A percentile compares a stretch with the other conserved stretches of the same genome.
phyloP scores from a whole-genome alignment of 2,329 filamentous ascomycete species.

The Aspergillus puulaauensis region DNA sequence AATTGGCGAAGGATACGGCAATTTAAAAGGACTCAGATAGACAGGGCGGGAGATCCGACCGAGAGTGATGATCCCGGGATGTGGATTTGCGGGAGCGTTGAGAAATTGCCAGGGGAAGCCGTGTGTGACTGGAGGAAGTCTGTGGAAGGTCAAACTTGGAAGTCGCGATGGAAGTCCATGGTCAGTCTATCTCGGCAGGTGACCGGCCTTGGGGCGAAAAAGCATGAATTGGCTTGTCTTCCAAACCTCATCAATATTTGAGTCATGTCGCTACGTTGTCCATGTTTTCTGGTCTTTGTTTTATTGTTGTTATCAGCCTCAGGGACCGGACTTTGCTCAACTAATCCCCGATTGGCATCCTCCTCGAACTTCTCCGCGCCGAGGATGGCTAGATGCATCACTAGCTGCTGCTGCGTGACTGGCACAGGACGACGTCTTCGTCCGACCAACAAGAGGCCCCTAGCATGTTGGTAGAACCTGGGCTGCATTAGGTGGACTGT shows the following conservation, averaged over 20 bases:
- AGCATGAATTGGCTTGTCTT: too few relatives aligned
- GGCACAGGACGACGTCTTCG: neutral
- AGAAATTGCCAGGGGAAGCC: neutral
- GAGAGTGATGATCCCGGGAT: neutral
- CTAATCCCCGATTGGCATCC: too few relatives aligned
- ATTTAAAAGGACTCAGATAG: neutral
- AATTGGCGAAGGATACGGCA: neutral
- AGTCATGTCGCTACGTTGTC: conserved; percentile 1
- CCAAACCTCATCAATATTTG: neutral
- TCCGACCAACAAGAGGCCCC: neutral
- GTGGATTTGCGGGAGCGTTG: neutral
- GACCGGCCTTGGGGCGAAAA: too few relatives aligned
- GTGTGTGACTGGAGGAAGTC: neutral
- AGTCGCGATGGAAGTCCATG: too few relatives aligned
- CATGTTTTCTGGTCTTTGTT: neutral
- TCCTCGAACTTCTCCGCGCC: conserved; percentile 1
- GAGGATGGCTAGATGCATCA: neutral
- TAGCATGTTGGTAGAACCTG: neutral
- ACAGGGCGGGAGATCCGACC: too few relatives aligned
- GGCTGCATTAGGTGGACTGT: neutral
- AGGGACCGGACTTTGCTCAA: neutral
- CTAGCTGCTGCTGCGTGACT: neutral
- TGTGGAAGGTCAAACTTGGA: neutral
- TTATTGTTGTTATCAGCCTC: neutral
- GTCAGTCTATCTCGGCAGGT: too few relatives aligned